These are phyloP conservation scores for Didymella pinodella DNA, from an alignment of 2,329 filamentous ascomycete species.

Conservation along the genomic window DNA sequence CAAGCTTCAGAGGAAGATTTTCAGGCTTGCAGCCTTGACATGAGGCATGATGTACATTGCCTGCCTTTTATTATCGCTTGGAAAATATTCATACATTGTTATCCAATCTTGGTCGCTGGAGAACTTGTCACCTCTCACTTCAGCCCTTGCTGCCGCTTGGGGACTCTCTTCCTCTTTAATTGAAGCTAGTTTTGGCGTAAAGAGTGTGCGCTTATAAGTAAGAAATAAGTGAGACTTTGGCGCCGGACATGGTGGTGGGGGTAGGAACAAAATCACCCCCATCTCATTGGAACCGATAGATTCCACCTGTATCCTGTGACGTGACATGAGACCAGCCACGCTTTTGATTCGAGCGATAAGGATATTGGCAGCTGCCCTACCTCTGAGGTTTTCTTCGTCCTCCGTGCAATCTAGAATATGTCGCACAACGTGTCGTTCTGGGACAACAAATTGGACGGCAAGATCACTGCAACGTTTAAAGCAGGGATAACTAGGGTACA, in stretches of 20 bases:
- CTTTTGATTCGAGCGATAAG: neutral
- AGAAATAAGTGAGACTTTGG: no score
- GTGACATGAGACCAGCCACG: neutral
- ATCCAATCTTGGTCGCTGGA: neutral
- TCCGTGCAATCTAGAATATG: neutral
- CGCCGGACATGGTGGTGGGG: constrained; percentile 1
- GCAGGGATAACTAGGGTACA: constrained; percentile 7
- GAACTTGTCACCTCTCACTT: no score
- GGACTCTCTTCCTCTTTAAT: constrained; percentile 4
- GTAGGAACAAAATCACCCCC: constrained; percentile 1
- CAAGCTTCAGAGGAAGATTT: no score
- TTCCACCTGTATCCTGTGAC: neutral
- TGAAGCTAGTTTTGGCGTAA: neutral
- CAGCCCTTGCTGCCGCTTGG: no score
- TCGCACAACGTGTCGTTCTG: constrained; percentile 4
- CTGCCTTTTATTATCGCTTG: no score
- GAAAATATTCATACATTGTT: neutral
- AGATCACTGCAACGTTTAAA: constrained; percentile 6
- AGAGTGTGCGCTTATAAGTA: no score
- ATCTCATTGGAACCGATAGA: neutral
- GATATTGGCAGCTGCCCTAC: neutral
- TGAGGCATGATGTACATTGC: no score
- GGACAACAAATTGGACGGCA: constrained; percentile 4
- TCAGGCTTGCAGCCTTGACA: no score
- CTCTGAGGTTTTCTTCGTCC: neutral